Base-by-base conservation (phyloP, 768 basidiomycete species). In the Russula olivacea region DNA sequence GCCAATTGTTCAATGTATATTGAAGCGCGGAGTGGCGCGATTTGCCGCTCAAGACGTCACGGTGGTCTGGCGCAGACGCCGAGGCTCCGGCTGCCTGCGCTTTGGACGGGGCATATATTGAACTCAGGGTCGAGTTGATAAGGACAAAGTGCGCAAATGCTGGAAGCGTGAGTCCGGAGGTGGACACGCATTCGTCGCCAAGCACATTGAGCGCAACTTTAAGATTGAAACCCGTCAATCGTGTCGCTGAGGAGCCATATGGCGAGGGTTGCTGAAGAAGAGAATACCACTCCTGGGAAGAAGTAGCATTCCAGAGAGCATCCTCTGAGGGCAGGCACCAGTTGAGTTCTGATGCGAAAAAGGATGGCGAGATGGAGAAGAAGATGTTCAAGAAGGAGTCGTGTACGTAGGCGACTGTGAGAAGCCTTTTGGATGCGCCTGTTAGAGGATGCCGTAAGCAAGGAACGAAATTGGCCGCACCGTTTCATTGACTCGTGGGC, bases 281-380 rank as follows among this genome's bases (percentile, higher is more conserved):
- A n/a, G 74, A 74, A 64, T 74, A 75, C 82, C 82, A 84, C 55
- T 80, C 79, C 40, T 72, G 73, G 30, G 80, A 73, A 52, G 73
- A 75, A 28, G 71, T 66, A 4, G 81, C 81, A 32, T 66, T 68
- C 82, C 82, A 84, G 7, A 83, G 74, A 7, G 72, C 73, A 32
- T 82, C 78, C 55, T 82, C 81, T 63, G 80, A 79, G 19, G 81
- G 82, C 11, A 83, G 76, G 55, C 74, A 73, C 52, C 81, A 71
- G 38, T 78, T 74, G 17, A 82, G 70, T 63, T 83, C 81, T 55
- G 74, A 68, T 11, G 76, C 70, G n/a, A 74, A 72, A 68, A 81
- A 79, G 0, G 79, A 75, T 14, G 81, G 78, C 19, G 75, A 67
- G n/a, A 77, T 63, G 14, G 77, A 75, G 64, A 78, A 81, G 69